These are phyloP conservation scores for Leptographium galeiforme DNA, from an alignment of 2,329 filamentous ascomycete species.

Conservation along the genomic window DNA sequence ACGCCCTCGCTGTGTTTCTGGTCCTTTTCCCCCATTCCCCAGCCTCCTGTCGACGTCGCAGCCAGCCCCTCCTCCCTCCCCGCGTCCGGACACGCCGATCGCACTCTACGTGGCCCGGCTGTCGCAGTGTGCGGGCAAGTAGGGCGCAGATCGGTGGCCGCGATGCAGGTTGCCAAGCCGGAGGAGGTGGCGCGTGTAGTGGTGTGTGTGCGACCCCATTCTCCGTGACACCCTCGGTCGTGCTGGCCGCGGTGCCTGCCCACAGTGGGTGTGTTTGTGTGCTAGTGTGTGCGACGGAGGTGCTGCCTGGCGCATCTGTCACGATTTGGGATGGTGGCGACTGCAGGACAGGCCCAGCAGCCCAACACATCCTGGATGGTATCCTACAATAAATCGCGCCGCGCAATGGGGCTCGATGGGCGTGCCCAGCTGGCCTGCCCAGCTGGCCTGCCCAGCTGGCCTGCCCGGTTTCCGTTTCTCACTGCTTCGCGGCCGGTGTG, in stretches of 20 bases:
- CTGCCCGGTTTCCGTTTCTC: too few relatives aligned
- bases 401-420: too few relatives aligned
- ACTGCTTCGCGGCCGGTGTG: background rate
- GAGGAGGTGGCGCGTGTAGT: background rate
- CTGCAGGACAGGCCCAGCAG: background rate
- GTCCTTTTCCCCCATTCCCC: too few relatives aligned
- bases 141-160: background rate
- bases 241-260: background rate
- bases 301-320: background rate
- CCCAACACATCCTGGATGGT: too few relatives aligned
- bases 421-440: too few relatives aligned
- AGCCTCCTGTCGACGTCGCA: background rate
- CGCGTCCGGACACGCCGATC: background rate
- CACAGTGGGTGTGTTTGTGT: background rate
- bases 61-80: background rate
- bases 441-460: too few relatives aligned
- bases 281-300: background rate
- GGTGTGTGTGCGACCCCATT: background rate
- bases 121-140: background rate
- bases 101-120: background rate
- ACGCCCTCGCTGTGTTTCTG: too few relatives aligned
- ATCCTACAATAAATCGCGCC: too few relatives aligned
- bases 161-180: background rate
- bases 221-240: background rate
- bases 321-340: background rate